Evolutionary conservation across 306 rosid genomes (phyloP).

Genomic region (Rubus idaeus): DNA sequence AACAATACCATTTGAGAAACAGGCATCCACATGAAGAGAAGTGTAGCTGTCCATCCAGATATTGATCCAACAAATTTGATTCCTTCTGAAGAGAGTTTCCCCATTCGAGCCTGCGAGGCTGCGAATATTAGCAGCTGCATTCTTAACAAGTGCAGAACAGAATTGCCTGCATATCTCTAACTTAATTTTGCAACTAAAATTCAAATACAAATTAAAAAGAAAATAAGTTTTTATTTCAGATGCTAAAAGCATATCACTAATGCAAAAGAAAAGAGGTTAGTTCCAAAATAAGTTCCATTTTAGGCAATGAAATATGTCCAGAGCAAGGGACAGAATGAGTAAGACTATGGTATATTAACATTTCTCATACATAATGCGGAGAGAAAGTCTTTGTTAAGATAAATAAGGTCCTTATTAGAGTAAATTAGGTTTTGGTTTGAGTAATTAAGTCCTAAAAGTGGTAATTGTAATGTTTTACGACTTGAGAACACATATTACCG

Average conservation of each 20-base stretch:
- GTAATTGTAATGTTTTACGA: too few relatives aligned
- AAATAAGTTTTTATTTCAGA: conserved; percentile 6
- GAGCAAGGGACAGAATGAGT: neutral
- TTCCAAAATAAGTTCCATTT: neutral
- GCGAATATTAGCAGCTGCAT: conserved; percentile 36
- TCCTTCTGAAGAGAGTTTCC: conserved; percentile 75
- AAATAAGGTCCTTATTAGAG: too few relatives aligned
- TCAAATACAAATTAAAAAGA: neutral
- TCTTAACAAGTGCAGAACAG: conserved; percentile 25
- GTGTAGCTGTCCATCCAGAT: conserved; percentile 96
- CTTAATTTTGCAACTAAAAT: conserved; percentile 12
- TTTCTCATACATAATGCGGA: too few relatives aligned
- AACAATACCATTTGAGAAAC: conserved; percentile 81
- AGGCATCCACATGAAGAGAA: conserved; percentile 99
- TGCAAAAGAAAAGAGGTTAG: neutral
- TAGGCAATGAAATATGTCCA: neutral
- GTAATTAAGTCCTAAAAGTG: too few relatives aligned
- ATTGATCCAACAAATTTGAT: conserved; percentile 78
- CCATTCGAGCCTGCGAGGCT: conserved; percentile 86
- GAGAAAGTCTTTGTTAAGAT: too few relatives aligned
- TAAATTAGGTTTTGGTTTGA: too few relatives aligned
- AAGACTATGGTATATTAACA: neutral
- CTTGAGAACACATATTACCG: too few relatives aligned
- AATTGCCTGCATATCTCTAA: conserved; percentile 19
- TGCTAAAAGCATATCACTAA: neutral